Evolutionary conservation across 2,329 filamentous ascomycete species (phyloP).

Genomic region (Rhynchosporium secalis): DNA sequence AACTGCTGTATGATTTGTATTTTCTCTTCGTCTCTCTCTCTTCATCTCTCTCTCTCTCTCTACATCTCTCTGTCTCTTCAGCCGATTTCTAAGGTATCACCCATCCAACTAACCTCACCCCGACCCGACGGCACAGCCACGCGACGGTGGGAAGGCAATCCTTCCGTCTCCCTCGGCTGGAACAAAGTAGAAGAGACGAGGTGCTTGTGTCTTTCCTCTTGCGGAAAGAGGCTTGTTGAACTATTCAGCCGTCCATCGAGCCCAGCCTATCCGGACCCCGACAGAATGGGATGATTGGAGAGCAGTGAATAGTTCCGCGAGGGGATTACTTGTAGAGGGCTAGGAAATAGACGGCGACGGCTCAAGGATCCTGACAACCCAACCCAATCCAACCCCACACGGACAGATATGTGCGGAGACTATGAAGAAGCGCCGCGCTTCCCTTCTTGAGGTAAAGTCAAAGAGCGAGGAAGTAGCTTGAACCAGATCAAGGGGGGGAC

Average conservation of each 20-base stretch:
- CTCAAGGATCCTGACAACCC: neutral
- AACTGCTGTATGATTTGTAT: no score
- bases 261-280: neutral
- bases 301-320: conserved; percentile 7
- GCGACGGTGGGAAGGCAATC: neutral
- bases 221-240: neutral
- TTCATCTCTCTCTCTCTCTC: no score
- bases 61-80: no score
- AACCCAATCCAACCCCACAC: conserved; percentile 2
- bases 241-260: neutral
- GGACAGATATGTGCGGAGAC: neutral
- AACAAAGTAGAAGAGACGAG: neutral
- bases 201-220: neutral
- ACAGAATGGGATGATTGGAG: neutral
- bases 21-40: no score
- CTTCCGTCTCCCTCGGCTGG: neutral
- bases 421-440: neutral
- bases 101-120: neutral
- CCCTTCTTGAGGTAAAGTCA: neutral
- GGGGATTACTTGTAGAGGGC: neutral
- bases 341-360: neutral
- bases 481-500: neutral
- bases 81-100: no score
- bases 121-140: conserved; percentile 9
- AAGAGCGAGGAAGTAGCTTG: neutral